phyloP scores from a whole-genome alignment of 192 early-diverging fungal genomes.

The Powellomyces hirtus region DNA sequence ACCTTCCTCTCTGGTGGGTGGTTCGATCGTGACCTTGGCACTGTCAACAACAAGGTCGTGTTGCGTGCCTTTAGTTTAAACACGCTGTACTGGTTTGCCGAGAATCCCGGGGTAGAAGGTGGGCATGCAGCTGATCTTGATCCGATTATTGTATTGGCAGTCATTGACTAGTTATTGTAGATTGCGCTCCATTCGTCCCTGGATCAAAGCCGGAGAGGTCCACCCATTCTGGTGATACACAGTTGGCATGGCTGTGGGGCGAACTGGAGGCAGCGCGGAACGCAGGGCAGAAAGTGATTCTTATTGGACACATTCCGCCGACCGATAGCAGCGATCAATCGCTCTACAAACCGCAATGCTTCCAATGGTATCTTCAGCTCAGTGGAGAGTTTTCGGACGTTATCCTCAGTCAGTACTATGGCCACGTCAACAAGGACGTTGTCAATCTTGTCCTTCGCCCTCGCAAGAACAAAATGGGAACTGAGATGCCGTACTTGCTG shows the following conservation, averaged over 20 bases:
- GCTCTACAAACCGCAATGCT: constrained; percentile 33
- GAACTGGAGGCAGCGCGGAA: constrained; percentile 18
- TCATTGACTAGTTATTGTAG: too few species aligned
- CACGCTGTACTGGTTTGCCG: constrained; percentile 34
- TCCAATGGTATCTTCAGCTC: constrained; percentile 36
- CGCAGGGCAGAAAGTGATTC: constrained; percentile 20
- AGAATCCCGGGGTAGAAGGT: constrained; percentile 27
- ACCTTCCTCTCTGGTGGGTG: constrained; percentile 41
- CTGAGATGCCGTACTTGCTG: constrained; percentile 32
- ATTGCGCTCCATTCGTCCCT: constrained; percentile 1
- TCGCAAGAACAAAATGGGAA: neutral
- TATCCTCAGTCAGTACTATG: constrained; percentile 43
- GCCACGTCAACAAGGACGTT: constrained; percentile 53
- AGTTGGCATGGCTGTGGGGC: constrained; percentile 40
- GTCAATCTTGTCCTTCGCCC: constrained; percentile 11
- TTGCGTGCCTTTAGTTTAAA: constrained; percentile 30
- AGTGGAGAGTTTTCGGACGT: constrained; percentile 48
- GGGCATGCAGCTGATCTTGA: neutral
- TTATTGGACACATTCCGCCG: constrained; percentile 50
- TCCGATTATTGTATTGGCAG: neutral
- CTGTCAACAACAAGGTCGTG: neutral
- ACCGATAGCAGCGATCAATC: constrained; percentile 6
- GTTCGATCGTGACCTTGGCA: constrained; percentile 25
- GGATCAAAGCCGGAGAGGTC: neutral
- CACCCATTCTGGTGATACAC: constrained; percentile 30